Evolutionary conservation across 306 rosid species (phyloP).

Genomic region (Phaseolus lunatus): DNA sequence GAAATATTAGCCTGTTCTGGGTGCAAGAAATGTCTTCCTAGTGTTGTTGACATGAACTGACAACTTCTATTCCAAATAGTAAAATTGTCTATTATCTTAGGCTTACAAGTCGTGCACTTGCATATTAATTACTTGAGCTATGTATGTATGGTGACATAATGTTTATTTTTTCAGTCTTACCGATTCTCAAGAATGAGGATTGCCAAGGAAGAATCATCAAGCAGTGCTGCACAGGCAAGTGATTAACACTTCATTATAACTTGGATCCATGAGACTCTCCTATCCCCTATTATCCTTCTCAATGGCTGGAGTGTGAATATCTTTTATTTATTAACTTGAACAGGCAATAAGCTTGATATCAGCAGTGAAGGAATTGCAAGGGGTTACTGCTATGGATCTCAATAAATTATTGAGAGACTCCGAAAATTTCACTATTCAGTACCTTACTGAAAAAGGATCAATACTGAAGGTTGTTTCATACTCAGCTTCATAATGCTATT

Average conservation of each 20-base stretch:
- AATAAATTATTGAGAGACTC: constrained; percentile 75
- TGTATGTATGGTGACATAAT: constrained; percentile 15
- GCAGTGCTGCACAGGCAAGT: constrained; percentile 70
- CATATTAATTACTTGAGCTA: constrained; percentile 28
- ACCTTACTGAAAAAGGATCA: constrained; percentile 60
- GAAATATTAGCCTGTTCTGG: constrained; percentile 34
- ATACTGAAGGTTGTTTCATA: constrained; percentile 60
- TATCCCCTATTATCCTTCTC: constrained; percentile 25
- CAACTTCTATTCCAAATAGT: constrained; percentile 24
- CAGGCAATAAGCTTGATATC: constrained; percentile 72
- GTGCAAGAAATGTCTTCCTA: constrained; percentile 24
- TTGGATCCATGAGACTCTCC: constrained; percentile 36
- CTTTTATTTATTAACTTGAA: constrained; percentile 46
- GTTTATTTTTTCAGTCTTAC: constrained; percentile 29
- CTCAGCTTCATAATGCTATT: constrained; percentile 39
- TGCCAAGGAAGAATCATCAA: constrained; percentile 67
- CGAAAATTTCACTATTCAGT: constrained; percentile 70
- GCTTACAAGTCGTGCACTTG: constrained; percentile 2
- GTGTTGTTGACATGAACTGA: constrained; percentile 28
- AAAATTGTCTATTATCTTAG: constrained; percentile 29
- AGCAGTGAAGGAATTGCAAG: constrained; percentile 77
- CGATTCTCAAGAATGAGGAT: constrained; percentile 63
- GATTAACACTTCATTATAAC: constrained; percentile 15
- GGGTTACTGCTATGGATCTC: constrained; percentile 69
- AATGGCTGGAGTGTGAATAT: constrained; percentile 36